A percentile compares a stretch with the other conserved stretches of the same genome.
Conservation (phyloP, 2,329 filamentous ascomycete genomes). For the Dactylellina drechsleri region DNA sequence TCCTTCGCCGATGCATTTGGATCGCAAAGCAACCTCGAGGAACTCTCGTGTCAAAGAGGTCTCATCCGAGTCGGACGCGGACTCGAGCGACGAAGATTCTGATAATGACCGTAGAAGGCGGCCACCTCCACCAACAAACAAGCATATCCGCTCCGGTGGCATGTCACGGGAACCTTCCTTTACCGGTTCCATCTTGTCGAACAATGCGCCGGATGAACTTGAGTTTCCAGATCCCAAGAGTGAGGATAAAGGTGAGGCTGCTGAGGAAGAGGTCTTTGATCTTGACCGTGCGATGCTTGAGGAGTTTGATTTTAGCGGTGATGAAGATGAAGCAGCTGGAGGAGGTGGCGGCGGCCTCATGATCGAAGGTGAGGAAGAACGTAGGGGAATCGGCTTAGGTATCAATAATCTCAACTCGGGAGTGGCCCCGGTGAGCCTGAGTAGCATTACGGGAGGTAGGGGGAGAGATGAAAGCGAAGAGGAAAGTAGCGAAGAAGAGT, state of each 20-base stretch:
- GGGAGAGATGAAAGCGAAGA: conserved; percentile 41
- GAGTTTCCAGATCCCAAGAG: conserved; percentile 49
- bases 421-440: conserved; percentile 26
- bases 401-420: conserved; percentile 19
- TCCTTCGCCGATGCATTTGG: conserved; percentile 40
- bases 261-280: conserved; percentile 42
- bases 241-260: conserved; percentile 41
- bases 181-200: conserved; percentile 44
- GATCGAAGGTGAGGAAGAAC: conserved; percentile 47
- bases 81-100: conserved; percentile 42
- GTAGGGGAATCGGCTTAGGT: conserved; percentile 31
- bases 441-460: conserved; percentile 26
- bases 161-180: conserved; percentile 48
- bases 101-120: conserved; percentile 24
- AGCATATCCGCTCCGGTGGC: conserved; percentile 27
- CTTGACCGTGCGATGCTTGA: conserved; percentile 20
- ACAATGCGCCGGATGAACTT: conserved; percentile 33
- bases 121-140: conserved; percentile 24
- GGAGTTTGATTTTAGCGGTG: conserved; percentile 41
- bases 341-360: conserved; percentile 31
- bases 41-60: conserved; percentile 30
- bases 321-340: conserved; percentile 23
- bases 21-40: conserved; percentile 12
- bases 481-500: conserved; percentile 51
- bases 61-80: conserved; percentile 43